Evolutionary conservation across 2,329 filamentous ascomycete species (phyloP).

Genomic region (Fusarium sp.): DNA sequence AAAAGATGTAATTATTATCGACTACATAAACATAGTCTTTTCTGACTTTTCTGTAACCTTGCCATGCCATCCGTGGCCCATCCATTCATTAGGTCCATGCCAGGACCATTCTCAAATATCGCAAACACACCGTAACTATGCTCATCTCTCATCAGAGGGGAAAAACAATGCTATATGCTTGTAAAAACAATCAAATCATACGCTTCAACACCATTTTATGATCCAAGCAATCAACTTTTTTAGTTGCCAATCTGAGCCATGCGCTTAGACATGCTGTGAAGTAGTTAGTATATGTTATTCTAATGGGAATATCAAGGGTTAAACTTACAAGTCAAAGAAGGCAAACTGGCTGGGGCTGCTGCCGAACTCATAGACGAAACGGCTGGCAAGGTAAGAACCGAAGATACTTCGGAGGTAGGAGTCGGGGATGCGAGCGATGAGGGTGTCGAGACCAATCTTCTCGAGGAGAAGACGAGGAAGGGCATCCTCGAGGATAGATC

Average conservation of each 20-base stretch:
- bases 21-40: slow-evolving; percentile 42
- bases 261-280: slow-evolving; percentile 71
- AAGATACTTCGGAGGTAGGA: slow-evolving; percentile 95
- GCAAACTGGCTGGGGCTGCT: slow-evolving; percentile 94
- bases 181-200: slow-evolving; percentile 38
- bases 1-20: slow-evolving; percentile 41
- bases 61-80: slow-evolving; percentile 38
- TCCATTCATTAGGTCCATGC: slow-evolving; percentile 39
- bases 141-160: slow-evolving; percentile 39
- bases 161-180: slow-evolving; percentile 45
- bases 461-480: slow-evolving; percentile 85
- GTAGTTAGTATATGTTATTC: slow-evolving; percentile 47
- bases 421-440: slow-evolving; percentile 88
- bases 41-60: slow-evolving; percentile 47
- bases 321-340: slow-evolving; percentile 95
- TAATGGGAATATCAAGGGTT: background rate
- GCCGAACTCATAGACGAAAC: slow-evolving; percentile 96
- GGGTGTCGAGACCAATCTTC: slow-evolving; percentile 90
- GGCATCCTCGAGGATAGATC: slow-evolving; percentile 83
- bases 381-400: slow-evolving; percentile 91
- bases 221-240: slow-evolving; percentile 20
- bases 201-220: slow-evolving; percentile 36
- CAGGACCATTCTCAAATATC: slow-evolving; percentile 40
- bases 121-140: slow-evolving; percentile 44
- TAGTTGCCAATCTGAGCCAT: slow-evolving; percentile 60